Evolutionary conservation across 495 filamentous ascomycete genomes (phyloP).

Genomic region (Aspergillus sparsus): DNA sequence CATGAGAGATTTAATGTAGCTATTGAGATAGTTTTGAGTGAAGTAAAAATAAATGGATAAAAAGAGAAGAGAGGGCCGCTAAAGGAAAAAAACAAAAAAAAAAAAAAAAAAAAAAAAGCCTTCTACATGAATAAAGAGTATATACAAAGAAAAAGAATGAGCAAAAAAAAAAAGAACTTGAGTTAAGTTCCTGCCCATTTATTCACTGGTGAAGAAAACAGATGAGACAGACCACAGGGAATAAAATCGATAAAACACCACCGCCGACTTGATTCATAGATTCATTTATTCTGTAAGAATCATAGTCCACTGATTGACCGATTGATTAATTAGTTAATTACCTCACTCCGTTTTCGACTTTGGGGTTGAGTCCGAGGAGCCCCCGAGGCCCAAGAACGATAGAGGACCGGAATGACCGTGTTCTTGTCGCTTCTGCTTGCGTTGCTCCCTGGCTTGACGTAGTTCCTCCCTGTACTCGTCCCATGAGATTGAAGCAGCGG

Average conservation of each 20-base stretch:
- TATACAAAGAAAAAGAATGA: not conserved
- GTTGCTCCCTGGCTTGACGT: constrained; percentile 33
- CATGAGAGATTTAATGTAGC: no score
- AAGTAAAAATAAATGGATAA: not conserved
- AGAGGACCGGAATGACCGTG: constrained; percentile 19
- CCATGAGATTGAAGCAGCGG: constrained; percentile 36
- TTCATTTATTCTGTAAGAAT: not conserved
- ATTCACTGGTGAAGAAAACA: no score
- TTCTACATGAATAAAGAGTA: not conserved
- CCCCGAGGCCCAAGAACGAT: constrained; percentile 27
- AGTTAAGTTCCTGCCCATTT: not conserved
- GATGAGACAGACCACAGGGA: not conserved
- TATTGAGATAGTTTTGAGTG: no score
- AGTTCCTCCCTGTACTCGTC: constrained; percentile 43
- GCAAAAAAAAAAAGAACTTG: constrained; percentile 7
- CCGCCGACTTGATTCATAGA: not conserved
- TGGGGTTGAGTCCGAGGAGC: constrained; percentile 3
- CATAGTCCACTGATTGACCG: not conserved
- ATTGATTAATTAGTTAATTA: not conserved
- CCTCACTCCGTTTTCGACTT: constrained; percentile 39
- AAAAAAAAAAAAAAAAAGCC: constrained; percentile 5
- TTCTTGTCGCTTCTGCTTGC: constrained; percentile 28
- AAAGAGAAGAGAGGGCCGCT: not conserved
- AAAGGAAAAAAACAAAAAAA: not conserved
- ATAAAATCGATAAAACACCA: not conserved